These are phyloP conservation scores for Phylloporus rhodoxanthus DNA, from an alignment of 768 basidiomycete species.

Conservation along the genomic window DNA sequence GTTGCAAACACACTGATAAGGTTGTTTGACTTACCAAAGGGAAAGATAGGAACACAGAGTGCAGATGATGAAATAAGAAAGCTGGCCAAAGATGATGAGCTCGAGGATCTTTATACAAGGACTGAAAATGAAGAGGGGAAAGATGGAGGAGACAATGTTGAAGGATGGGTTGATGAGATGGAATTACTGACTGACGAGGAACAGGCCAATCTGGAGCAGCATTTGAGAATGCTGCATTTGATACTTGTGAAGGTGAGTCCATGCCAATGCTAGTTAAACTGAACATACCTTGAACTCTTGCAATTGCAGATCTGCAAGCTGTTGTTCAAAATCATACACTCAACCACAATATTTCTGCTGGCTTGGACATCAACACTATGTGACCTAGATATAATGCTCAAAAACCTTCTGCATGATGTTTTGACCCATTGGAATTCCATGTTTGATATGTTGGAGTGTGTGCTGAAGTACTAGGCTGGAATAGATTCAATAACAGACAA, in stretches of 20 bases:
- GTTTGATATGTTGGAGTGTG: conserved; percentile 22
- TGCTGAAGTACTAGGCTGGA: conserved; percentile 13
- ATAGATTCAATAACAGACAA: conserved; percentile 19
- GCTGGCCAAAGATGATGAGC: no score
- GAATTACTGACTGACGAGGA: background rate
- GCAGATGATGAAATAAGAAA: background rate
- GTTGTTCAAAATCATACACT: conserved; percentile 22
- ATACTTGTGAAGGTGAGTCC: background rate
- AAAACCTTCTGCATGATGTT: conserved; percentile 8
- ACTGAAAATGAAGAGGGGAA: background rate
- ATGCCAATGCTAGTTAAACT: background rate
- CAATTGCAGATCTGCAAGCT: conserved; percentile 4
- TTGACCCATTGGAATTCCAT: conserved; percentile 16
- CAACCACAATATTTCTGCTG: conserved; percentile 13
- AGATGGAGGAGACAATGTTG: background rate
- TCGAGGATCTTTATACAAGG: background rate
- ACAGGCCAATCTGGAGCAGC: background rate
- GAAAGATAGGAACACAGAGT: background rate
- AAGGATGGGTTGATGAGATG: background rate
- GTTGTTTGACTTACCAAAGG: background rate
- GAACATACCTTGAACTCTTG: background rate
- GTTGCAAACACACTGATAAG: background rate
- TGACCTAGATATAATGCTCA: background rate
- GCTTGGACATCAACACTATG: conserved; percentile 11
- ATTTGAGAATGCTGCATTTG: background rate